These are phyloP conservation scores for Sporothrix globosa DNA, from an alignment of 2,329 filamentous ascomycete species.

Conservation along the genomic window DNA sequence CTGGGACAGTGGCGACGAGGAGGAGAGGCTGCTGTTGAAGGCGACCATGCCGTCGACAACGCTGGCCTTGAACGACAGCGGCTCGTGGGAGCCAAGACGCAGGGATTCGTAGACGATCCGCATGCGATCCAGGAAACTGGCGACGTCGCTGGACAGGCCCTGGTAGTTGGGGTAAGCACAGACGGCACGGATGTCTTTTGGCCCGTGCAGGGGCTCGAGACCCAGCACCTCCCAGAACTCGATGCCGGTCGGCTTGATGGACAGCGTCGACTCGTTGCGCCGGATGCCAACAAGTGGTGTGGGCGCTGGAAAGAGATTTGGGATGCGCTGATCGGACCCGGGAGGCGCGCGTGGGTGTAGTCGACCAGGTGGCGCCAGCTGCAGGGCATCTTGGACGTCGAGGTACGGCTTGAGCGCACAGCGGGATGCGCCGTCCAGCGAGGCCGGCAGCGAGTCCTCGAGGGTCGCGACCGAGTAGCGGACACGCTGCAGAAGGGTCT, in stretches of 20 bases:
- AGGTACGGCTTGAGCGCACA: constrained; percentile 56
- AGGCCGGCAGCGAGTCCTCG: constrained; percentile 50
- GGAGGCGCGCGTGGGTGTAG: constrained; percentile 54
- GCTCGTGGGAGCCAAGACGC: constrained; percentile 69
- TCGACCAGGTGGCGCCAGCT: constrained; percentile 56
- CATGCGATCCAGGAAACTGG: constrained; percentile 68
- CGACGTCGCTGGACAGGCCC: constrained; percentile 63
- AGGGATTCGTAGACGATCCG: constrained; percentile 73
- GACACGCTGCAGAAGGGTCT: constrained; percentile 49
- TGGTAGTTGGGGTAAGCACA: constrained; percentile 71
- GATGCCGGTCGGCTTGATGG: constrained; percentile 73
- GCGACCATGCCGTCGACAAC: constrained; percentile 55
- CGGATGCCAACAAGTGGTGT: constrained; percentile 73
- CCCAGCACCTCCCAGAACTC: constrained; percentile 82
- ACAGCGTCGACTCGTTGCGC: constrained; percentile 68
- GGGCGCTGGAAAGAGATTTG: constrained; percentile 64
- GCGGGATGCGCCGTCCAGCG: constrained; percentile 48
- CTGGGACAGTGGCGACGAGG: not conserved
- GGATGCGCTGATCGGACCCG: constrained; percentile 53
- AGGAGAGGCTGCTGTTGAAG: constrained; percentile 45
- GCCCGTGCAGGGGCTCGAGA: constrained; percentile 69
- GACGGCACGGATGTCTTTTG: constrained; percentile 71
- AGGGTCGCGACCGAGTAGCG: constrained; percentile 56
- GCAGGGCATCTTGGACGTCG: constrained; percentile 61
- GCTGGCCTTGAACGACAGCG: constrained; percentile 48